Conservation (phyloP, 2,329 filamentous ascomycete species). For the Cordyceps cateniannulata region DNA sequence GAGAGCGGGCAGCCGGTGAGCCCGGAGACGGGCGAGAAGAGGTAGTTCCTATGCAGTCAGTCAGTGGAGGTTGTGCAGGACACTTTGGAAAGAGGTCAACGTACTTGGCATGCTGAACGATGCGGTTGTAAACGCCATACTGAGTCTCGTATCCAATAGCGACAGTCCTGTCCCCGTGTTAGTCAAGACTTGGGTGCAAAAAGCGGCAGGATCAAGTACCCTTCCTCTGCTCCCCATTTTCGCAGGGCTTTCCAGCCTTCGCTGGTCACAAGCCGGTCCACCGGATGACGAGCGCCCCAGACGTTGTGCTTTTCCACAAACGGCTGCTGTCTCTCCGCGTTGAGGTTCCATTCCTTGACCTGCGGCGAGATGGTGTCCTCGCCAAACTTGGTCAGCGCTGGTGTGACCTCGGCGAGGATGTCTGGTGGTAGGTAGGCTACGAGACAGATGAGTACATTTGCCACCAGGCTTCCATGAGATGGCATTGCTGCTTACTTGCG, state of each 20-base stretch:
- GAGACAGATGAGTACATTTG: too few relatives aligned
- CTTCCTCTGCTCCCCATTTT: constrained; percentile 11
- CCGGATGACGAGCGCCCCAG: constrained; percentile 12
- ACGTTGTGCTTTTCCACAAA: constrained; percentile 13
- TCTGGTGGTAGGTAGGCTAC: constrained; percentile 9
- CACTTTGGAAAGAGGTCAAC: too few relatives aligned
- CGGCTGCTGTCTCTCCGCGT: constrained; percentile 13
- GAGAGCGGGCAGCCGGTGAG: constrained; percentile 14
- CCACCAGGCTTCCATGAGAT: too few relatives aligned
- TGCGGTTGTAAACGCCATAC: constrained; percentile 11
- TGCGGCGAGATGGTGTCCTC: constrained; percentile 3
- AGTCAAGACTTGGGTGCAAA: background rate
- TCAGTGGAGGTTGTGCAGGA: background rate
- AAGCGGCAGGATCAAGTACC: constrained; percentile 3
- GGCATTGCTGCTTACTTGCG: background rate
- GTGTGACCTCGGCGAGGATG: background rate
- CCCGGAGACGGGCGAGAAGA: constrained; percentile 9
- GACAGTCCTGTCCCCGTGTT: constrained; percentile 1
- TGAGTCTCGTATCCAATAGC: constrained; percentile 9
- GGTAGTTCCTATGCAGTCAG: constrained; percentile 5
- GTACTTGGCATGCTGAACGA: constrained; percentile 12
- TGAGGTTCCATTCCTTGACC: constrained; percentile 11
- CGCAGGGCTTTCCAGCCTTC: constrained; percentile 13
- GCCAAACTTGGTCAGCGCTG: background rate
- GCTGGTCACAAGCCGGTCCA: constrained; percentile 14